Evolutionary conservation across 1,284 basidiomycete species (phyloP), one percentile per base, ranked within the genome.

Genomic region (Naganishia albida): DNA sequence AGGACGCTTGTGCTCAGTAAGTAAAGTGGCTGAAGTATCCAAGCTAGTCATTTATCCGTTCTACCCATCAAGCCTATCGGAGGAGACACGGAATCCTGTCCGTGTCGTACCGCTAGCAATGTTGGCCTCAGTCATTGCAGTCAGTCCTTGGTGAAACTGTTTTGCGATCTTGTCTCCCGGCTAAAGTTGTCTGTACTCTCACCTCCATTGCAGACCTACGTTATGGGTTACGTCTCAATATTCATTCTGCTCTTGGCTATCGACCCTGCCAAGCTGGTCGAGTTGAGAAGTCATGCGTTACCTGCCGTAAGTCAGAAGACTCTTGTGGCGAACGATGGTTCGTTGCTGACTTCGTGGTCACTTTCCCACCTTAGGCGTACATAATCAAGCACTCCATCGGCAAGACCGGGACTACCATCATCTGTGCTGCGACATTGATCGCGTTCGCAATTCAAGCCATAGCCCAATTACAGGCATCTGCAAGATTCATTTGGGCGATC

Each of bases 81-180:
- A 79, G 63, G 78, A 79, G 60, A 79, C 78, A 18, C 74, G 76
- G 52, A 75, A 77, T 63, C 78, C 78, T 1, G 74, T 75, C 20
- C 66, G 78, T 62, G 76, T 75, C 60, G 78, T 79, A 1, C 78
- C 78, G 12, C 75, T 76, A 28, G 78, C 77, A 4, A 79, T 78
- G 77, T 68, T 72, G 6, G 67, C 64, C 20, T 70, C 74, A 1
- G 70, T 77, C 40, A 64, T 73, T 15, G 46, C 70, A 10, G 72
- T 74, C 55, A 70, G 71, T 70, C 8, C 16, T 10, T 16, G 40
- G 15, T 3, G 15, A 25, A 62, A 50, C 12, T 2, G 30, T 25
- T 25, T 26, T 0, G 26, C 38, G 3, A 34, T 62, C 12, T 55
- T 23, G 20, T 20, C 18, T 13, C 46, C 57, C n/a, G 0, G 7